Conservation (phyloP, 179 eudicot species). For the Camellia oleifera region DNA sequence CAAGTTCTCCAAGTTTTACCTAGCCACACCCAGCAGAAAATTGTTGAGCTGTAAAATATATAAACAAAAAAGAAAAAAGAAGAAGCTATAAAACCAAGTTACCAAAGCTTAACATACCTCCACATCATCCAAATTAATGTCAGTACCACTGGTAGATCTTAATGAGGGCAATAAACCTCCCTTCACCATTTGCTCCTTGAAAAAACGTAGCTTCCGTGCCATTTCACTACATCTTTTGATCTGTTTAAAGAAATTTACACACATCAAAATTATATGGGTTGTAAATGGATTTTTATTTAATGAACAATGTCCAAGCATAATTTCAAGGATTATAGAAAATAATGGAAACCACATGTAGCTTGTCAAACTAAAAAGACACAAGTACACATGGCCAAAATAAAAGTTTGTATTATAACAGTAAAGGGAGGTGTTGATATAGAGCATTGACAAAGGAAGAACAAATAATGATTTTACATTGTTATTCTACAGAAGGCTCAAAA, state of each 20-base stretch:
- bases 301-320: not conserved
- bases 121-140: slow-evolving; percentile 54
- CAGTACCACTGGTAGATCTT: slow-evolving; percentile 28
- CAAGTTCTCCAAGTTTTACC: slow-evolving; percentile 74
- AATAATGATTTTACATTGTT: not conserved
- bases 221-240: slow-evolving; percentile 82
- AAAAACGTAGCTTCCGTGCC: slow-evolving; percentile 73
- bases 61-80: not conserved
- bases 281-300: not conserved
- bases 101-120: slow-evolving; percentile 48
- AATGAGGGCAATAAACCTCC: slow-evolving; percentile 53
- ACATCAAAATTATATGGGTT: not conserved
- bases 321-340: not conserved
- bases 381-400: too few relatives aligned
- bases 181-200: slow-evolving; percentile 67
- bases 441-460: not conserved
- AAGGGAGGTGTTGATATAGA: not conserved
- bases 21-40: slow-evolving; percentile 14
- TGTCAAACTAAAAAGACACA: not conserved
- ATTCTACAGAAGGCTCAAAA: too few relatives aligned
- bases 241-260: slow-evolving; percentile 25
- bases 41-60: not conserved
- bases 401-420: not conserved
- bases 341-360: not conserved
- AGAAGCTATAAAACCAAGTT: slow-evolving; percentile 10